phyloP scores from a whole-genome alignment of 768 basidiomycete species.

The Vararia minispora region DNA sequence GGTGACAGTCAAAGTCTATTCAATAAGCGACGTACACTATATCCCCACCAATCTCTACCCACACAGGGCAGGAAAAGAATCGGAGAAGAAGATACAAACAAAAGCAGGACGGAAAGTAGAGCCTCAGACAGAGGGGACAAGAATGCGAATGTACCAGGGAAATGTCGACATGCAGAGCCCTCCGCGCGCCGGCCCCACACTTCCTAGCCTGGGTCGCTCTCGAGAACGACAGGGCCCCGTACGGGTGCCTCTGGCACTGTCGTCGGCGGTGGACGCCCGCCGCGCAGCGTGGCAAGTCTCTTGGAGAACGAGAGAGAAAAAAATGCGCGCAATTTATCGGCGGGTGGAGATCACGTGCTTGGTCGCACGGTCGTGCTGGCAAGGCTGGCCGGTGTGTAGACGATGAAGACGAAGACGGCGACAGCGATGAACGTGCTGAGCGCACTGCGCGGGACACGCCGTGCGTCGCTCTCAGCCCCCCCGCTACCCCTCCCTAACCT shows the following conservation, averaged over 20 bases:
- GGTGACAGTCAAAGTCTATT: too few relatives aligned
- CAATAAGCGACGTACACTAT: too few relatives aligned
- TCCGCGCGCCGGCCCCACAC: conserved; percentile 44
- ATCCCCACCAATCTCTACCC: too few relatives aligned
- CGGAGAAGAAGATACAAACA: too few relatives aligned
- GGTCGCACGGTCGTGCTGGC: conserved; percentile 27
- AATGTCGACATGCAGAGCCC: conserved; percentile 55
- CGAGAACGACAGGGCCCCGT: conserved; percentile 43
- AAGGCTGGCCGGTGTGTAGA: background rate
- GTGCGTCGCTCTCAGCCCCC: conserved; percentile 4
- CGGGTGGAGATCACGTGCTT: conserved; percentile 14
- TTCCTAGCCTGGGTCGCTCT: conserved; percentile 51
- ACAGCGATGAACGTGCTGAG: conserved; percentile 16
- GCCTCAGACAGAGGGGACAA: too few relatives aligned
- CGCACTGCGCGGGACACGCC: conserved; percentile 5
- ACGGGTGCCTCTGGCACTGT: conserved; percentile 57
- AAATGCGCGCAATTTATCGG: conserved; percentile 14
- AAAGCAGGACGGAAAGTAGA: too few relatives aligned
- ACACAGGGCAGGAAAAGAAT: too few relatives aligned
- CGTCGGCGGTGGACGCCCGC: conserved; percentile 41
- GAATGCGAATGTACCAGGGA: conserved; percentile 49
- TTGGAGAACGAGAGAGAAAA: conserved; percentile 18
- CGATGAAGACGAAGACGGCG: conserved; percentile 1
- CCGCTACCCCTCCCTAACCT: background rate
- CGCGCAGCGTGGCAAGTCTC: conserved; percentile 59